Evolutionary conservation across 202 grass and related monocot genomes (phyloP).

Genomic region (Brachypodium distachyon): DNA sequence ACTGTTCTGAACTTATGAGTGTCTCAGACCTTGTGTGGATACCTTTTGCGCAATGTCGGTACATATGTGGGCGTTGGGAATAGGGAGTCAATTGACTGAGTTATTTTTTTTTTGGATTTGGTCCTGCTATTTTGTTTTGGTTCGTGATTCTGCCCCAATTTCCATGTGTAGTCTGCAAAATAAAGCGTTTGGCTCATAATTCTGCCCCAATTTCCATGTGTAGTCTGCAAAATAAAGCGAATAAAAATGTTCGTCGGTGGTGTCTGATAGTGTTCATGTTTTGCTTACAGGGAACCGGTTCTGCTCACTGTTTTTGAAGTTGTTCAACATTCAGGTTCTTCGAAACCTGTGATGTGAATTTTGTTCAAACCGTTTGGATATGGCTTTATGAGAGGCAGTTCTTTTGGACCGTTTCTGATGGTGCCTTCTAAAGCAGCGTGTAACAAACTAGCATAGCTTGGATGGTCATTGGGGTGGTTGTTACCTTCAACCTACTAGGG

Average conservation of each 20-base stretch:
- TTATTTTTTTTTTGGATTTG: not conserved
- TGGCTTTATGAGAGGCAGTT: no score
- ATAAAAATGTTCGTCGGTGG: not conserved
- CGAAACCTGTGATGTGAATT: no score
- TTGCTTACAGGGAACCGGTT: not conserved
- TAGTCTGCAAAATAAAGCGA: not conserved
- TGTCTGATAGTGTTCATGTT: not conserved
- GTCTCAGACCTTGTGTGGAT: constrained; percentile 20
- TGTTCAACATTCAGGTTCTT: not conserved
- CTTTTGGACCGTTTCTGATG: no score
- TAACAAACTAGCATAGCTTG: no score
- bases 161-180: constrained; percentile 13
- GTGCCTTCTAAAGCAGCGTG: no score
- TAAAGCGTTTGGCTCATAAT: not conserved
- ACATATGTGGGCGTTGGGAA: not conserved
- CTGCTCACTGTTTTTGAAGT: not conserved
- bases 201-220: constrained; percentile 4
- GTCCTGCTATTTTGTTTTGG: not conserved
- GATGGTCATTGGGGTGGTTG: no score
- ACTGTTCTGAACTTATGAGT: not conserved
- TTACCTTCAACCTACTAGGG: no score
- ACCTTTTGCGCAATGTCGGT: constrained; percentile 9
- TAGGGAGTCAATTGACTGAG: no score
- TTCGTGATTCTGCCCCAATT: not conserved
- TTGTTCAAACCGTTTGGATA: no score